These are phyloP conservation scores for Venturia pyrina DNA, from an alignment of 2,329 filamentous ascomycete genomes.

Conservation along the genomic window DNA sequence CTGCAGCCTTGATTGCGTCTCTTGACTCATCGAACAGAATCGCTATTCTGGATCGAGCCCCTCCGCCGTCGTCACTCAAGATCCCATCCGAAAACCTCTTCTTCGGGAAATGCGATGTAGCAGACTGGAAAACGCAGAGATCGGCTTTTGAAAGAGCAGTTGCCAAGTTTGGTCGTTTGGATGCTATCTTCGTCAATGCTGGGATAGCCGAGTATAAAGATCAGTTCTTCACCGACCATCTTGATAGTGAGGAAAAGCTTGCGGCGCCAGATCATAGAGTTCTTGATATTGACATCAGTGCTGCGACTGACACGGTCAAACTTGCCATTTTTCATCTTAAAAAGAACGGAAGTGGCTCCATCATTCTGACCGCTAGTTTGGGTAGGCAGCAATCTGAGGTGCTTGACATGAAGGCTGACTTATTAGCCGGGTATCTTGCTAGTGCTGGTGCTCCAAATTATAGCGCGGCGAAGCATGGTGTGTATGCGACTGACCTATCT, in stretches of 20 bases:
- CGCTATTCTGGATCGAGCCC: slow-evolving; percentile 30
- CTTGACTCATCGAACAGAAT: slow-evolving; percentile 31
- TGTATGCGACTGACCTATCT: slow-evolving; percentile 12
- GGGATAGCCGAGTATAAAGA: slow-evolving; percentile 39
- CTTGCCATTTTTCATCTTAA: slow-evolving; percentile 38
- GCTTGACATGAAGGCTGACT: background rate
- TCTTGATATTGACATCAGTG: slow-evolving; percentile 37
- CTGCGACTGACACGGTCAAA: slow-evolving; percentile 37
- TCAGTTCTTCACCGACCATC: slow-evolving; percentile 39
- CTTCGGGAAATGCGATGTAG: slow-evolving; percentile 34
- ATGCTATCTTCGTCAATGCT: slow-evolving; percentile 40
- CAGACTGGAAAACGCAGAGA: slow-evolving; percentile 35
- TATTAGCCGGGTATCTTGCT: slow-evolving; percentile 36
- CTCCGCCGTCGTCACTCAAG: slow-evolving; percentile 24
- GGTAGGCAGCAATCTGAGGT: background rate
- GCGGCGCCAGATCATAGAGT: slow-evolving; percentile 36
- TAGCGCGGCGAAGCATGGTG: slow-evolving; percentile 40
- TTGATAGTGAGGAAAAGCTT: slow-evolving; percentile 32
- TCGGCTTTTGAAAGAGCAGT: slow-evolving; percentile 33
- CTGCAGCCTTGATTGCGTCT: slow-evolving; percentile 34
- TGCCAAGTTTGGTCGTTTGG: slow-evolving; percentile 33
- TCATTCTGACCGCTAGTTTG: slow-evolving; percentile 39
- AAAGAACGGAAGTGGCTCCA: slow-evolving; percentile 32
- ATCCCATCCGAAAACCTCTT: slow-evolving; percentile 18
- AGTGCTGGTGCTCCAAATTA: slow-evolving; percentile 39